Base-by-base conservation (phyloP, 2,329 filamentous ascomycete species). In the Sarocladium oryzae region DNA sequence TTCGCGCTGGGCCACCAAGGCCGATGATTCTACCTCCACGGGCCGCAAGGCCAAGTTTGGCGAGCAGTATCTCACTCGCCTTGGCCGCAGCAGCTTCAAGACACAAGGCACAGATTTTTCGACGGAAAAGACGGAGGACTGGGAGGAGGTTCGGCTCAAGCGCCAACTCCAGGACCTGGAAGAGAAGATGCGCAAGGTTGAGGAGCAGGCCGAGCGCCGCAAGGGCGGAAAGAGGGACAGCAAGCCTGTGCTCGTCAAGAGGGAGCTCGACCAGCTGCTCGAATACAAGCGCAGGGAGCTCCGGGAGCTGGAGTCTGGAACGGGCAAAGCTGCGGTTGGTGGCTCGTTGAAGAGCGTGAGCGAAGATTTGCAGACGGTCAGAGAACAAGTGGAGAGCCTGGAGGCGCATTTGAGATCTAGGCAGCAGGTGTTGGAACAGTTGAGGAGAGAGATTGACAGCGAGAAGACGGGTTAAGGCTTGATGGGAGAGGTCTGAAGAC, bases 11-110 rank as follows among this genome's bases (percentile, higher is more conserved):
- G 89, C 88, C 2, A 79, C 82, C 55, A 82, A 86, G 56, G 81
- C 85, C 45, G 88, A 91, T 63, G 89, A 95, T 49, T 80, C 81
- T 57, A 96, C 92, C 0, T 72, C 80, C 32, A 93, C 89, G 1
- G 91, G 92, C 53, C 86, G 88, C 63, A 99, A 99, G 72, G 86
- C 90, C 60, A 96, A 96, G 72, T 99, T 99, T 64, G 93, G 93
- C 57, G 93, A 99, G 67, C 88, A 95, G 56, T 99, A 97, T 69
- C 81, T 99, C 52, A 95, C 88, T 55, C 85, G 93, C 11, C 78
- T 99, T 35, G 93, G 93, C 50, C 86, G 91, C 62, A 84, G 85
- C 58, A 85, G 81, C 53, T 92, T 93, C 70, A 85, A 88, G 63
- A 81, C 87, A 8, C 76, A 85, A 36, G 93, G 93, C 23, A 99